A percentile compares a stretch with the other conserved stretches of the same genome.
Conservation (phyloP, 768 basidiomycete species). For the Trametes cinnabarina region DNA sequence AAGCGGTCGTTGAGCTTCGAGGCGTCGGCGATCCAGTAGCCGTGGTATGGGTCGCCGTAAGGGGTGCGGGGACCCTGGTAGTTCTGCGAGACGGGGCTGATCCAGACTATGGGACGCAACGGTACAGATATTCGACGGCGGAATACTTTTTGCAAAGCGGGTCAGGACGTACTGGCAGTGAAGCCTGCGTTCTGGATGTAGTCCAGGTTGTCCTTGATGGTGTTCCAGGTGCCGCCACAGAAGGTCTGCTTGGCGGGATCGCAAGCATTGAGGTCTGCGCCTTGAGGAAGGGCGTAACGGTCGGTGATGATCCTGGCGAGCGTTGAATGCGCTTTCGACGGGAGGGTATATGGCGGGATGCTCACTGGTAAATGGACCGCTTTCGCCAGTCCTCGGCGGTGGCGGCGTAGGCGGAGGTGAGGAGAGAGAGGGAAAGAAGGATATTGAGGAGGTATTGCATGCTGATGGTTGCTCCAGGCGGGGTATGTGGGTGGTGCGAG, state of each 20-base stretch:
- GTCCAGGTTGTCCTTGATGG: conserved; percentile 73
- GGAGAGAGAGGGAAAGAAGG: conserved; percentile 27
- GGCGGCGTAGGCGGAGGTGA: conserved; percentile 46
- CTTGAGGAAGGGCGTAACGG: conserved; percentile 66
- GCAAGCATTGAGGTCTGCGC: conserved; percentile 52
- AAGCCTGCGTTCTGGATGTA: conserved; percentile 84
- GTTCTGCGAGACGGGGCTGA: conserved; percentile 78
- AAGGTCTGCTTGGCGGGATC: conserved; percentile 61
- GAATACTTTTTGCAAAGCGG: not conserved
- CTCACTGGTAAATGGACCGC: conserved; percentile 79
- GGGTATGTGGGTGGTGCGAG: conserved; percentile 1
- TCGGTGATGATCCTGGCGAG: conserved; percentile 61
- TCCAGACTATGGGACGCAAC: conserved; percentile 58
- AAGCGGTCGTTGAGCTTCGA: conserved; percentile 66
- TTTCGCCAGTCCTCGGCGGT: conserved; percentile 73
- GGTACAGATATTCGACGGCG: not conserved
- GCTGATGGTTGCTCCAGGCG: conserved; percentile 11
- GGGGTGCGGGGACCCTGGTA: conserved; percentile 66
- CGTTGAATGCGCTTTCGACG: not conserved
- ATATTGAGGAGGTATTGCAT: conserved; percentile 28
- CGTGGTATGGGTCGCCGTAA: conserved; percentile 84
- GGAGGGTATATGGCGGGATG: conserved; percentile 3
- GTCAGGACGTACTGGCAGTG: conserved; percentile 54
- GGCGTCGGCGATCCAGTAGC: conserved; percentile 79
- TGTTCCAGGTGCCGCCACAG: conserved; percentile 88